Base-by-base conservation (phyloP, 805 yeast species). In the Hanseniaspora valbyensis region DNA sequence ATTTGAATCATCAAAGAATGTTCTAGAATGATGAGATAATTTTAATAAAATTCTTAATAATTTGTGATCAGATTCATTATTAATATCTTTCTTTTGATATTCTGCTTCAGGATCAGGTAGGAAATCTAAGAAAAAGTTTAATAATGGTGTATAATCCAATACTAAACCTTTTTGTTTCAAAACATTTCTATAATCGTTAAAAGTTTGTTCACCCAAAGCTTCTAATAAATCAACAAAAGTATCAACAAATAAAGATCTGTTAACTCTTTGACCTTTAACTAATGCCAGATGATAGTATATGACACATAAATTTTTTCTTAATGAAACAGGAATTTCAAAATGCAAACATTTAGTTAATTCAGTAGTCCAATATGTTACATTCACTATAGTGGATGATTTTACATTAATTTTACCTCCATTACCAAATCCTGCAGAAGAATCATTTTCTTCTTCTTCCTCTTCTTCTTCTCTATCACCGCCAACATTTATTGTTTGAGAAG, bases 341-440 rank as follows among this genome's bases (percentile, higher is more conserved):
- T 75, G 76, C 49, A 87, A 63, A 76, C 95, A 82, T 37, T 82
- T 80, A 45, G 77, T 74, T 54, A 90, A 71, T 62, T 88, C 96
- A 49, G 82, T 80, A 0, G 96, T 82, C 95, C 96, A 89, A 53
- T 82, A 84, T 49, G 81, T 74, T 7, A 87, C 81, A 41, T 80
- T 74, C 6, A 83, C 78, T 6, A 85, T 81, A 0, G 92, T 77
- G 0, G 92, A 83, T 0, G 86, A 77, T 56, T 75, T 72, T 2
- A 83, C 77, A 1, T 80, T 72, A 9, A 78, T 72, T 55, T 78
- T 80, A 53, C 81, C 80, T 42, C 80, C 80, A 19, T 66, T 61
- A 46, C 55, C 57, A 40, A 59, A 54, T 42, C 70, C 66, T 41
- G 70, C 55, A 5, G 68, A 64, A 22, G 71, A 68, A 4, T 64